Percentiles rank a stretch among this genome's conserved stretches.
Evolutionary conservation across 257 asterid genomes (phyloP).

Genomic region (Cinchona pubescens): DNA sequence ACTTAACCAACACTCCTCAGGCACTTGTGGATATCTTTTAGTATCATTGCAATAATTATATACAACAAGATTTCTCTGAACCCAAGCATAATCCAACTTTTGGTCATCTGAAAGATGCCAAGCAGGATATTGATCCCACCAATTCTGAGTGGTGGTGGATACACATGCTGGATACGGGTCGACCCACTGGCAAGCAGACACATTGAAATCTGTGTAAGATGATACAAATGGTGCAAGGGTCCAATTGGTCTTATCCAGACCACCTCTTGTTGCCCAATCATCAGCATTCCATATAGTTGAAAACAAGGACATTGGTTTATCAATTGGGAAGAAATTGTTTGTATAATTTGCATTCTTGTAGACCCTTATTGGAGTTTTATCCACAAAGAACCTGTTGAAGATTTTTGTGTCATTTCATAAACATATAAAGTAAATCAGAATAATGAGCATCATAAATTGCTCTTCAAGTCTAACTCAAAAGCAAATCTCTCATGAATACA

Average conservation of each 20-base stretch:
- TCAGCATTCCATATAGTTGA: conserved; percentile 99
- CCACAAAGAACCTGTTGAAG: conserved; percentile 67
- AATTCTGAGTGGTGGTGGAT: conserved; percentile 51
- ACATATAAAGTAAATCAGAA: neutral
- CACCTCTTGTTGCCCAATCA: conserved; percentile 98
- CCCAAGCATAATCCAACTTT: conserved; percentile 79
- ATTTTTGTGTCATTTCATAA: neutral
- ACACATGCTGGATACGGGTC: conserved; percentile 87
- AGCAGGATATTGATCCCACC: conserved; percentile 93
- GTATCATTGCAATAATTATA: conserved; percentile 83
- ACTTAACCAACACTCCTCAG: conserved; percentile 78
- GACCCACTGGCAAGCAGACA: conserved; percentile 83
- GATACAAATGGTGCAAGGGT: conserved; percentile 81
- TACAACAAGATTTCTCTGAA: conserved; percentile 76
- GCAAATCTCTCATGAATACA: neutral
- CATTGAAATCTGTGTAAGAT: conserved; percentile 66
- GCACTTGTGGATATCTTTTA: conserved; percentile 51
- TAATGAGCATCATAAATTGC: neutral
- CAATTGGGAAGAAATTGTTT: conserved; percentile 78
- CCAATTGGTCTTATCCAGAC: conserved; percentile 95
- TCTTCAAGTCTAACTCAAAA: too few relatives aligned
- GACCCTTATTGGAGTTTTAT: conserved; percentile 66
- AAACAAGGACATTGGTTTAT: conserved; percentile 85
- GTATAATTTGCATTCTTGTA: conserved; percentile 87
- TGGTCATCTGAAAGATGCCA: conserved; percentile 69